Base-by-base conservation (phyloP, 192 early-diverging fungal species). In the Backusella psychrophila region DNA sequence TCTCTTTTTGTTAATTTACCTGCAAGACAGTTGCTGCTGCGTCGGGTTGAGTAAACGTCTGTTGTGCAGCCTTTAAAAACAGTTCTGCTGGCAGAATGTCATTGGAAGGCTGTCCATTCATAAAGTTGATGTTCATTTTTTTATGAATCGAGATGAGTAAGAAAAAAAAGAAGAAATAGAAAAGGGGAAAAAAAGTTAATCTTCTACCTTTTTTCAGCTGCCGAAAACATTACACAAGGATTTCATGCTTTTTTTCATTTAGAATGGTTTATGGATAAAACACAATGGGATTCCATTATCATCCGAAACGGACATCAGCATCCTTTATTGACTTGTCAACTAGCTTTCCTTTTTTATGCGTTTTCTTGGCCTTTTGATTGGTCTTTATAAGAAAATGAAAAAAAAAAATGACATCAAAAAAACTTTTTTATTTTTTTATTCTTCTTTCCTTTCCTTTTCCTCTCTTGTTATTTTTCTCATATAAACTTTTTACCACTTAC, bases 91-190 rank as follows among this genome's bases (percentile, higher is more conserved):
- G 68, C 41, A 69, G 35, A 69, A 69, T 19, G 21, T 69, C 68
- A 23, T 11, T 38, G 17, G 68, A 69, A 41, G 68, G 68, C 12
- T 69, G 68, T 23, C 68, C 68, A 41, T 38, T 69, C 68, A 69
- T 21, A 39, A 69, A 69, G 35, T 69, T 39, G 38, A 69, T 69
- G n/a, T 63, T 63, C 56, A 63, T 63, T 63, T 56, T 56, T 56
- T 31, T 63, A 26, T 49, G 8, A 11, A 3, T 9, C 0, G 23
- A 59, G 53, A 59, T 26, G 53, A 59, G n/a, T 56, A 23, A 56
- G 21, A 53, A 53, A 23, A 53, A 33, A 33, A 33, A 33, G 2
- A 23, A 23, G n/a, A 53, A 7, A 53, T n/a, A 53, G 4, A 23
- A 23, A n/a, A 9, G 6, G 4, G 4, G 17, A 7, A 9, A 1